These are phyloP conservation scores for Lasiosphaeris hirsuta DNA, from an alignment of 495 filamentous ascomycete species.

Conservation along the genomic window DNA sequence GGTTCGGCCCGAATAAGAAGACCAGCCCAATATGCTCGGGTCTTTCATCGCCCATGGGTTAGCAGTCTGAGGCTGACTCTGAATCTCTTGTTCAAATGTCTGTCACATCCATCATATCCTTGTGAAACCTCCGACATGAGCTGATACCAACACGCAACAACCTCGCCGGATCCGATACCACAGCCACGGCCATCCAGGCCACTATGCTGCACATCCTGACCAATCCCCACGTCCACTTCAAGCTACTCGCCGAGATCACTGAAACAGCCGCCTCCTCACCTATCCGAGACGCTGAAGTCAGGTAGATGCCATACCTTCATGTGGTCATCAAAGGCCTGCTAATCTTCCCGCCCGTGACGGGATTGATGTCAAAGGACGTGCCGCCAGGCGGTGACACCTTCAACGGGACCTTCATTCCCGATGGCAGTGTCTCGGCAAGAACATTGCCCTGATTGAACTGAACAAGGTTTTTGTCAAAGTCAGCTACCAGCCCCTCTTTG, in stretches of 20 bases:
- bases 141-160: conserved; percentile 16
- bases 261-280: conserved; percentile 32
- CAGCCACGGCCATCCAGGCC: conserved; percentile 53
- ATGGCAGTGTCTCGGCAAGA: conserved; percentile 37
- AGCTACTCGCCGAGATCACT: conserved; percentile 58
- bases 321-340: conserved; percentile 30
- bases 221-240: conserved; percentile 44
- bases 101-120: background rate
- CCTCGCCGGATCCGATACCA: conserved; percentile 65
- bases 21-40: conserved; percentile 1
- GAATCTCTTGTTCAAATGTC: conserved; percentile 5
- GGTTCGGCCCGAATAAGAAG: conserved; percentile 1
- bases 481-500: background rate
- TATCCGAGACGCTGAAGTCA: conserved; percentile 37
- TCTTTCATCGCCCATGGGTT: conserved; percentile 7
- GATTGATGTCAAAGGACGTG: conserved; percentile 31
- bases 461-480: conserved; percentile 53
- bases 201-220: conserved; percentile 52
- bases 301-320: conserved; percentile 40
- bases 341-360: conserved; percentile 39
- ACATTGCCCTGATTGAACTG: conserved; percentile 38
- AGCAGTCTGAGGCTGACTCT: background rate
- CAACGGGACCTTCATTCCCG: conserved; percentile 45
- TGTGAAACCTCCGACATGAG: no score
- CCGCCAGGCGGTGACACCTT: conserved; percentile 47